Evolutionary conservation across 2,329 filamentous ascomycete species (phyloP), one percentile per base, ranked within the genome.

Genomic region (Elsinoe australis): DNA sequence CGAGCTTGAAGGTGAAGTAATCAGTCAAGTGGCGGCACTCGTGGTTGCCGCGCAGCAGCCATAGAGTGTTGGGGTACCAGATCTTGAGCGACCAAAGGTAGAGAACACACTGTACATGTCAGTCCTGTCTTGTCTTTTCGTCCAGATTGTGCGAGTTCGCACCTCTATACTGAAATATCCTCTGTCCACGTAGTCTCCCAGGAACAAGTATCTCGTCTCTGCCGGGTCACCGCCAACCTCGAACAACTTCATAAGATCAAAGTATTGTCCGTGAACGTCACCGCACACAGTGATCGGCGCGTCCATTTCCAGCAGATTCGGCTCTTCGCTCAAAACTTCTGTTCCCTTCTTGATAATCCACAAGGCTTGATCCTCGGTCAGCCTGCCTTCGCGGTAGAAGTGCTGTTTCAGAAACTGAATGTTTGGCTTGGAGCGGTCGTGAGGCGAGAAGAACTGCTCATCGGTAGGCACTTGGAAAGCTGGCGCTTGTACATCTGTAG

Each of bases 1-100:
- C 92, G 51, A 98, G 82, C 76, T 98, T 96, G 76, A 98, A 98
- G 53, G 92, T 98, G 71, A 98, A 98, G 76, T 98, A 98, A 66
- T 98, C 92, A 50, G 92, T 98, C 76, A 98, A 78, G 73, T 98
- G 92, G 61, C 92, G 84, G 69, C 92, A 98, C 71, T 98, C 92
- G 71, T 98, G 92, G 70, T 98, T 98, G 58, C 92, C 92, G 61
- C 92, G 86, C 58, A 98, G 79, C 58, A 98, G 76, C 92, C 92
- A 98, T 50, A 98, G 80, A 15, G 87, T 90, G 68, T 96, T 88
- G 47, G 92, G 92, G 65, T 96, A 98, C 80, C 94, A 95, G 64
- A 98, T 96, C 78, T 98, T 98, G 66, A 98, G 75, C 26, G 84
- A 85, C 92, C 92, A 98, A 19, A 98, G 79, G 67, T 98, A 98